Evolutionary conservation across 73 alveolate genomes (phyloP).

Genomic region (Stentor roeselii): DNA sequence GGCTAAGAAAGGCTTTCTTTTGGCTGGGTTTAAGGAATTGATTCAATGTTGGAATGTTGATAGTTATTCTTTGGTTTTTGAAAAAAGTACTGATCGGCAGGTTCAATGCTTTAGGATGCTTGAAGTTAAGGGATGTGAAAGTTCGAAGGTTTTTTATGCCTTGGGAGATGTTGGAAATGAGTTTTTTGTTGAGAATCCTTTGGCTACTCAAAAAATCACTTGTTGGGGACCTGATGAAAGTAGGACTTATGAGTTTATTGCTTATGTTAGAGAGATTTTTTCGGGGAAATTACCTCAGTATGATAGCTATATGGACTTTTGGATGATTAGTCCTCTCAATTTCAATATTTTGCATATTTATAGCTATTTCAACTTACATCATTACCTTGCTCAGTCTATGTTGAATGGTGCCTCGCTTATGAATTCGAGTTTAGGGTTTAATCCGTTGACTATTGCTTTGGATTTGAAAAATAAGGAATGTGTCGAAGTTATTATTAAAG

Average conservation of each 20-base stretch:
- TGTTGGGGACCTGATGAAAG: background rate
- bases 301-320: background rate
- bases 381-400: background rate
- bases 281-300: background rate
- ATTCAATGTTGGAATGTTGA: background rate
- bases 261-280: background rate
- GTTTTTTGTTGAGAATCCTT: background rate
- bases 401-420: background rate
- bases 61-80: background rate
- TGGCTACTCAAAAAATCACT: background rate
- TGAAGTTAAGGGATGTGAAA: background rate
- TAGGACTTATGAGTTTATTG: background rate
- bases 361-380: background rate
- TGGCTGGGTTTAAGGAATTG: background rate
- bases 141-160: background rate
- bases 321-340: background rate
- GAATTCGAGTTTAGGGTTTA: background rate
- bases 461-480: background rate
- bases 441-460: background rate
- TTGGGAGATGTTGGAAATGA: background rate
- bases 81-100: background rate
- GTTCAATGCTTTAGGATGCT: no score
- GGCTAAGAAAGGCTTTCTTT: background rate
- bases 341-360: background rate
- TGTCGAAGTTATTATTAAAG: background rate